These are phyloP conservation scores for Balamuthia mandrillaris DNA, from an alignment of 208 protist genomes.

Conservation along the genomic window DNA sequence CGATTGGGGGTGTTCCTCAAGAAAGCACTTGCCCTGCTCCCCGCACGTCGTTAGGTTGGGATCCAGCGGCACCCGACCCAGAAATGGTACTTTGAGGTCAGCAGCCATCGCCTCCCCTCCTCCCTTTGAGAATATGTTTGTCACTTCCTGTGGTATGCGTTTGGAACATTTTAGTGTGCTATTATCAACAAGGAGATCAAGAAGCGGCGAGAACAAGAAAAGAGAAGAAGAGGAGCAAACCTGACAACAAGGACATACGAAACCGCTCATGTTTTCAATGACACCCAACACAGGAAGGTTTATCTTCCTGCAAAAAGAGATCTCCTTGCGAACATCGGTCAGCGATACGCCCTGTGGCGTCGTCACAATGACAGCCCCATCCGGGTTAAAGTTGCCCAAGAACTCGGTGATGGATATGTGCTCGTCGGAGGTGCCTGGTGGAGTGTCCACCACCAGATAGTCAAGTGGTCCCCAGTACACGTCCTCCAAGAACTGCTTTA, in stretches of 20 bases:
- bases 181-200: too few relatives aligned
- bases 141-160: slow-evolving; percentile 14
- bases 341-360: slow-evolving; percentile 84
- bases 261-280: slow-evolving; percentile 53
- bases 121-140: slow-evolving; percentile 24
- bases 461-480: slow-evolving; percentile 96
- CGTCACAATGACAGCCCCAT: slow-evolving; percentile 73
- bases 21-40: slow-evolving; percentile 53
- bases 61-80: slow-evolving; percentile 74
- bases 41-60: slow-evolving; percentile 57
- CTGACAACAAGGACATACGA: slow-evolving; percentile 44
- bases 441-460: slow-evolving; percentile 98
- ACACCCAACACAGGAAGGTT: slow-evolving; percentile 35
- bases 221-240: not conserved
- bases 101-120: slow-evolving; percentile 21
- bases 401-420: slow-evolving; percentile 91
- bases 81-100: slow-evolving; percentile 41
- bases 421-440: slow-evolving; percentile 99
- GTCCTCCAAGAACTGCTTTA: slow-evolving; percentile 97
- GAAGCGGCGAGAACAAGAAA: not conserved
- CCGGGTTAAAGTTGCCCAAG: slow-evolving; percentile 53
- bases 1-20: too few relatives aligned
- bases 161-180: too few relatives aligned
- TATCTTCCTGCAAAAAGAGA: slow-evolving; percentile 45
- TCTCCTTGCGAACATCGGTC: slow-evolving; percentile 5